Percentiles rank a stretch among this genome's conserved stretches.
Evolutionary conservation across 225 moss, liverwort and hornwort genomes (phyloP).

Genomic region (Thuidium tamariscinum): DNA sequence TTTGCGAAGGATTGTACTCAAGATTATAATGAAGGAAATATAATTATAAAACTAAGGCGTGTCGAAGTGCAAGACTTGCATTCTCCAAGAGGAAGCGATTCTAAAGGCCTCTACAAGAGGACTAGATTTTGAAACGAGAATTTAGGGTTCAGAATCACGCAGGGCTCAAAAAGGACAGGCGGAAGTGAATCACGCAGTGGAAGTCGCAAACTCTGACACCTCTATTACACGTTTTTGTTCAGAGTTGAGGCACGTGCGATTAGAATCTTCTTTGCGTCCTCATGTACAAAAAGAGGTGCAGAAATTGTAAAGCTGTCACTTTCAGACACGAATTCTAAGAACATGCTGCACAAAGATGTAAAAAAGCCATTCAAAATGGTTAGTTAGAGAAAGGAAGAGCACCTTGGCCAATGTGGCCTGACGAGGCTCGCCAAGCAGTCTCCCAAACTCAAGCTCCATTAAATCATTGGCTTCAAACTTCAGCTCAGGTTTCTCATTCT

Average conservation of each 20-base stretch:
- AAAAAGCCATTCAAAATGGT: background rate
- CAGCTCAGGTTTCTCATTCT: slow-evolving; percentile 27
- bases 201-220: background rate
- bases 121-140: background rate
- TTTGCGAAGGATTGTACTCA: background rate
- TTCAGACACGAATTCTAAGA: background rate
- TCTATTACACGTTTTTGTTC: background rate
- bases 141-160: background rate
- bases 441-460: slow-evolving; percentile 76
- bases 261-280: background rate
- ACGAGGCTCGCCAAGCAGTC: slow-evolving; percentile 66
- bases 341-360: background rate
- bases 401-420: slow-evolving; percentile 72
- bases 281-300: background rate
- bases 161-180: background rate
- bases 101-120: background rate
- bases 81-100: background rate
- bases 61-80: background rate
- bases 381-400: background rate
- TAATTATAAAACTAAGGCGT: background rate
- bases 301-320: background rate
- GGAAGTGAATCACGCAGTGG: background rate
- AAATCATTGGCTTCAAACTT: slow-evolving; percentile 48
- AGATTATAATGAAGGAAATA: background rate
- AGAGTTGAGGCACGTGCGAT: background rate